Conservation (phyloP, 2,329 filamentous ascomycete genomes). For the Exophiala alcalophila region DNA sequence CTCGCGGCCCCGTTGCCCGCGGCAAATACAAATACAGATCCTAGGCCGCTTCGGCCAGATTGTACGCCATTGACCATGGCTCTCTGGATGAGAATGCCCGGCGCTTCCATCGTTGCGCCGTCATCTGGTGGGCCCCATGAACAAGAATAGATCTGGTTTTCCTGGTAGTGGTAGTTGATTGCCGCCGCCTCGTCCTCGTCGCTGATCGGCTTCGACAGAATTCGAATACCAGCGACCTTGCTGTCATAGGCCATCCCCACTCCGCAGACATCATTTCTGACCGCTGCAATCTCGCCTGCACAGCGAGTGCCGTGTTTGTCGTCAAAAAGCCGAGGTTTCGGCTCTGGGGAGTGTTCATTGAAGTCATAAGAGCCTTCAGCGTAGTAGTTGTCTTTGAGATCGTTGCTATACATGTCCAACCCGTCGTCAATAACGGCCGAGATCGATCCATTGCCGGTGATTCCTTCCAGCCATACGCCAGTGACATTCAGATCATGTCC, state of each 20-base stretch:
- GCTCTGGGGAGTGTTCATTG: slow-evolving; percentile 78
- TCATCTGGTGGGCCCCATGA: slow-evolving; percentile 98
- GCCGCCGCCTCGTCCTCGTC: slow-evolving; percentile 90
- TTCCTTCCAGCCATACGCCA: slow-evolving; percentile 82
- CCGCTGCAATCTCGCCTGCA: slow-evolving; percentile 88
- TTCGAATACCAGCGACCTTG: slow-evolving; percentile 85
- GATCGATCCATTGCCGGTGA: slow-evolving; percentile 84
- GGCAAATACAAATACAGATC: slow-evolving; percentile 94
- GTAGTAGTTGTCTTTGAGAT: slow-evolving; percentile 91
- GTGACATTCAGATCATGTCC: slow-evolving; percentile 98
- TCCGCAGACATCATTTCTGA: slow-evolving; percentile 88
- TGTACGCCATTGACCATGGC: slow-evolving; percentile 93
- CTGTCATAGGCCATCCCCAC: slow-evolving; percentile 94
- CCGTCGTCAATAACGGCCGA: slow-evolving; percentile 96
- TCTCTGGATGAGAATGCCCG: slow-evolving; percentile 78
- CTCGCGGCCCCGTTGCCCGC: slow-evolving; percentile 85
- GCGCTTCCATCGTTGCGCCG: slow-evolving; percentile 88
- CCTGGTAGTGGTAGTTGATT: slow-evolving; percentile 85
- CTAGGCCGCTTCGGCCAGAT: slow-evolving; percentile 75
- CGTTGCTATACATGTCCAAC: slow-evolving; percentile 90
- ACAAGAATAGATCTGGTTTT: slow-evolving; percentile 97
- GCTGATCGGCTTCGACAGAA: slow-evolving; percentile 83
- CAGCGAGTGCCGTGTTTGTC: slow-evolving; percentile 92
- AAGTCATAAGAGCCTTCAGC: slow-evolving; percentile 92
- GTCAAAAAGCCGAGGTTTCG: slow-evolving; percentile 76